Evolutionary conservation across 2,329 filamentous ascomycete genomes (phyloP).

Genomic region (Nannizzia gypsea): DNA sequence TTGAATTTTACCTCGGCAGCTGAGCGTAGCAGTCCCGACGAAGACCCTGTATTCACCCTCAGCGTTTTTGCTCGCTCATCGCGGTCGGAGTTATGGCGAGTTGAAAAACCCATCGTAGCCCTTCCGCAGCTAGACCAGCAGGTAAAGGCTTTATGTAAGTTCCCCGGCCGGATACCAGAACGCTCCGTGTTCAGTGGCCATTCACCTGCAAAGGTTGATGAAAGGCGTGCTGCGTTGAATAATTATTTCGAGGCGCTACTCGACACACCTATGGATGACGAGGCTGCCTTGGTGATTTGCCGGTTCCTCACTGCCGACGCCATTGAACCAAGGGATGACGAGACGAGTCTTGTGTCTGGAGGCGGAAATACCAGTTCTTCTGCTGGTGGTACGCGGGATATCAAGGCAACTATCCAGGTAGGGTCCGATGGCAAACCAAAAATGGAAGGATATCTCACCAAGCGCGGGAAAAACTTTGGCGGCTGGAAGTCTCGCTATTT

Average conservation of each 20-base stretch:
- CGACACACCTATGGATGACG: slow-evolving; percentile 67
- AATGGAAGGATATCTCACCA: slow-evolving; percentile 86
- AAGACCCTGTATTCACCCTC: slow-evolving; percentile 87
- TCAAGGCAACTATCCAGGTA: slow-evolving; percentile 25
- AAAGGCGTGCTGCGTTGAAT: slow-evolving; percentile 67
- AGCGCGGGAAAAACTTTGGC: slow-evolving; percentile 95
- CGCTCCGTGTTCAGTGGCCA: slow-evolving; percentile 80
- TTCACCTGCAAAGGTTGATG: slow-evolving; percentile 85
- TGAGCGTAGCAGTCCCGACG: slow-evolving; percentile 41
- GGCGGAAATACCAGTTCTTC: slow-evolving; percentile 18
- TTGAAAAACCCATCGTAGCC: slow-evolving; percentile 81
- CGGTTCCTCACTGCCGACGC: slow-evolving; percentile 66
- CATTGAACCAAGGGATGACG: slow-evolving; percentile 43
- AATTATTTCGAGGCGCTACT: slow-evolving; percentile 75
- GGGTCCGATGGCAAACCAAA: slow-evolving; percentile 55
- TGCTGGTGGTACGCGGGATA: background rate
- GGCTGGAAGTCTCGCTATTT: slow-evolving; percentile 88
- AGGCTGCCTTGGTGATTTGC: slow-evolving; percentile 69
- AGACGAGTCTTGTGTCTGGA: slow-evolving; percentile 38
- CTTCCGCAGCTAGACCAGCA: slow-evolving; percentile 71
- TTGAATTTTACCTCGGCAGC: slow-evolving; percentile 43
- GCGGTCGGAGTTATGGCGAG: slow-evolving; percentile 72
- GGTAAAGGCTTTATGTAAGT: slow-evolving; percentile 60
- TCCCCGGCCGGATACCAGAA: slow-evolving; percentile 63
- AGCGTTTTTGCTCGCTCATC: slow-evolving; percentile 65